Evolutionary conservation across 192 early-diverging fungal species (phyloP).

Genomic region (Diversispora eburnea): DNA sequence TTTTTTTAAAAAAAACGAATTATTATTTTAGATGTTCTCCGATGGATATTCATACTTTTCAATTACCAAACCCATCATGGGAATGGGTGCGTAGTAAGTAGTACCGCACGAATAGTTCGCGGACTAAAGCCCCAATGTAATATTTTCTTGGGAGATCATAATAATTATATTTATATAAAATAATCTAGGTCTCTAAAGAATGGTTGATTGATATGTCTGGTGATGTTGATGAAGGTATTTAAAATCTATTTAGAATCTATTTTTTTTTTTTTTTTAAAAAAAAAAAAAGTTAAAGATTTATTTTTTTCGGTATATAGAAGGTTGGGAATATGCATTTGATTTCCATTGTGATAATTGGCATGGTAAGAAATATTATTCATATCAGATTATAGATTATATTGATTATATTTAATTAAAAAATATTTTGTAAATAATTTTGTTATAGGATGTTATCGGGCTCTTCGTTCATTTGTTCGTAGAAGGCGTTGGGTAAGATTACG

Average conservation of each 20-base stretch:
- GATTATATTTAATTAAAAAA: not conserved
- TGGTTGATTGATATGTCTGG: constrained; percentile 62
- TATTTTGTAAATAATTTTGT: not conserved
- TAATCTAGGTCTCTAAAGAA: constrained; percentile 39
- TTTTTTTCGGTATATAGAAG: constrained; percentile 29
- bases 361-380: constrained; percentile 35
- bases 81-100: constrained; percentile 44
- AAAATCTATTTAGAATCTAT: not conserved
- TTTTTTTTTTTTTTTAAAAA: not conserved
- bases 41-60: constrained; percentile 47
- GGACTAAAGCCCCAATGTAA: not conserved
- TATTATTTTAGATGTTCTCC: constrained; percentile 36
- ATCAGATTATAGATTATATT: too few species aligned
- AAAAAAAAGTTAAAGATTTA: not conserved
- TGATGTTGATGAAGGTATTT: constrained; percentile 51
- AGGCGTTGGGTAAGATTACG: constrained; percentile 51
- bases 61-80: constrained; percentile 53
- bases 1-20: not conserved
- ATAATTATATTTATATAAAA: not conserved
- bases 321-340: constrained; percentile 55
- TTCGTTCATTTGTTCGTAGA: constrained; percentile 54
- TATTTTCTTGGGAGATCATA: not conserved
- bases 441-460: constrained; percentile 42
- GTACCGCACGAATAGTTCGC: not conserved
- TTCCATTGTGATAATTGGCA: constrained; percentile 54